Conservation (phyloP, 2,329 filamentous ascomycete species). For the Trichophyton simii region DNA sequence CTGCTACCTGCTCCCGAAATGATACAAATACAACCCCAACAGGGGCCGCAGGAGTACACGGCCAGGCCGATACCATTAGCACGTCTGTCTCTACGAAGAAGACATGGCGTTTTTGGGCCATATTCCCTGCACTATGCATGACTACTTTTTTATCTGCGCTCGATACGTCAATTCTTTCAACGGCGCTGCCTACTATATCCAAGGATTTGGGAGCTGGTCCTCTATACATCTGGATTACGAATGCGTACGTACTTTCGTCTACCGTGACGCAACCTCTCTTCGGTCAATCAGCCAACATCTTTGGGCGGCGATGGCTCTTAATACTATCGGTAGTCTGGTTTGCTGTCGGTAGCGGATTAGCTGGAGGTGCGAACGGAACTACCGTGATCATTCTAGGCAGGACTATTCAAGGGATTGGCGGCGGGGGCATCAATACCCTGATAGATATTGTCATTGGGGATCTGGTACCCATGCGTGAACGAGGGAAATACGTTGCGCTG, state of each 20-base stretch:
- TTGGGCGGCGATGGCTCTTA: constrained; percentile 36
- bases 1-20: too few relatives aligned
- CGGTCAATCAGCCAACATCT: constrained; percentile 41
- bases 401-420: neutral
- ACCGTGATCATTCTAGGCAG: neutral
- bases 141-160: neutral
- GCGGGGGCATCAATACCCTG: neutral
- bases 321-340: constrained; percentile 35
- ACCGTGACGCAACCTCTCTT: constrained; percentile 36
- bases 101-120: neutral
- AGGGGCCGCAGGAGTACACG: too few relatives aligned
- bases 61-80: too few relatives aligned
- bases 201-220: neutral
- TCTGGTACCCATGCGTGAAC: neutral
- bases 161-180: neutral
- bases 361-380: neutral
- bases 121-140: neutral
- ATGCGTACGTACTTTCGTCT: neutral
- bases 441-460: neutral
- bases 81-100: neutral
- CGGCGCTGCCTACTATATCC: neutral
- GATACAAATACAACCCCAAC: too few relatives aligned
- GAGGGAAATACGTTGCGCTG: neutral
- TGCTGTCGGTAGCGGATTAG: constrained; percentile 13
- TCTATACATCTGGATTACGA: neutral